Evolutionary conservation across 331 rosid genomes (phyloP).

Genomic region (Rosa hybrid): DNA sequence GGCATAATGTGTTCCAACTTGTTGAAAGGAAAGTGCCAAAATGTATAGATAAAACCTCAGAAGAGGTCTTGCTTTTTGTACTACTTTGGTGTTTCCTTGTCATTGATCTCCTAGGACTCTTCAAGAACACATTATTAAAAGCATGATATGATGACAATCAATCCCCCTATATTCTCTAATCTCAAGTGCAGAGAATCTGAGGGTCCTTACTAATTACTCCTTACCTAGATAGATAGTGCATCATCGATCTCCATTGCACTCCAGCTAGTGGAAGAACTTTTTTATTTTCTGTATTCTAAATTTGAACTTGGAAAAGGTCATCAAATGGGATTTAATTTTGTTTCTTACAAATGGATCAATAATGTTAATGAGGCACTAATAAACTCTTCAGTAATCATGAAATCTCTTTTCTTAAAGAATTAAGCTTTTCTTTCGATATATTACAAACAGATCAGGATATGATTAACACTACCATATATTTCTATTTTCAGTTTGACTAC

Average conservation of each 20-base stretch:
- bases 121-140: conserved; percentile 21
- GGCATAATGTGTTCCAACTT: neutral
- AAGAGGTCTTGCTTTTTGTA: neutral
- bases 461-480: conserved; percentile 10
- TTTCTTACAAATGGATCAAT: conserved; percentile 16
- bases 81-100: conserved; percentile 7
- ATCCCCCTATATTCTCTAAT: conserved; percentile 23
- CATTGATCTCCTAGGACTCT: conserved; percentile 24
- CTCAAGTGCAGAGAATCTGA: conserved; percentile 30
- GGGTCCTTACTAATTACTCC: conserved; percentile 5
- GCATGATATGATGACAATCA: conserved; percentile 14
- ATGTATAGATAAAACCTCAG: neutral
- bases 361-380: conserved; percentile 5
- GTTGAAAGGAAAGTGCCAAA: neutral
- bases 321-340: conserved; percentile 30
- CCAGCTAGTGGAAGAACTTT: conserved; percentile 22
- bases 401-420: conserved; percentile 15
- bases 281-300: neutral
- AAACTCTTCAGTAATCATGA: conserved; percentile 11
- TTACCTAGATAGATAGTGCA: conserved; percentile 27
- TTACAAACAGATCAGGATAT: conserved; percentile 13
- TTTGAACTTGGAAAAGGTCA: conserved; percentile 18
- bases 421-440: conserved; percentile 2
- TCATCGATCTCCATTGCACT: conserved; percentile 30
- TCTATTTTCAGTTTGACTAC: conserved; percentile 20